Percentiles rank a stretch among this genome's conserved stretches.
phyloP scores from a whole-genome alignment of 2,329 filamentous ascomycete genomes.

The Neocucurbitaria cava region DNA sequence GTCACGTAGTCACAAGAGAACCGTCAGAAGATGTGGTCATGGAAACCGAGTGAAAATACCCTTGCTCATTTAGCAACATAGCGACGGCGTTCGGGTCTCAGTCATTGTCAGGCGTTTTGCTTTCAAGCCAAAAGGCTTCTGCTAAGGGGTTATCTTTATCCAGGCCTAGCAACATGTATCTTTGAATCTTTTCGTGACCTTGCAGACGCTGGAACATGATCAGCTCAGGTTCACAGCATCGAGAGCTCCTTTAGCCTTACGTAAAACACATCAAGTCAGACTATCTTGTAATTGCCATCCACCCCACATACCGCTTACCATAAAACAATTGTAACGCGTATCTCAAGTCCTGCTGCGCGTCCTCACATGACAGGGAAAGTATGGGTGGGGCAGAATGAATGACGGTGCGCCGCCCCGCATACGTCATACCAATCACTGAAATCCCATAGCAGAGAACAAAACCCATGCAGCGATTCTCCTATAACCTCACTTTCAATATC shows the following conservation, averaged over 20 bases:
- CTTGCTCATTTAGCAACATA: slow-evolving; percentile 33
- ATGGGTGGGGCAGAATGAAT: slow-evolving; percentile 27
- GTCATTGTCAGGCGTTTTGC: slow-evolving; percentile 22
- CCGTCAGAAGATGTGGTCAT: slow-evolving; percentile 33
- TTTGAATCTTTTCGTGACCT: background rate
- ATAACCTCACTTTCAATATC: background rate
- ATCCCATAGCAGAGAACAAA: slow-evolving; percentile 5
- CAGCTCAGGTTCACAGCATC: background rate
- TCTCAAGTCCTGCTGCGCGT: slow-evolving; percentile 13
- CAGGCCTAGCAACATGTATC: background rate
- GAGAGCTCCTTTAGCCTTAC: background rate
- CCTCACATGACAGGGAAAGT: slow-evolving; percentile 15
- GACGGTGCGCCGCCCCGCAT: slow-evolving; percentile 33
- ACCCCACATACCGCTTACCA: slow-evolving; percentile 12
- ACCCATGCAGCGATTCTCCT: background rate
- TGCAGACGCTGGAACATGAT: background rate
- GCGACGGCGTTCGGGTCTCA: slow-evolving; percentile 40
- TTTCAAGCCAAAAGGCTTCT: background rate
- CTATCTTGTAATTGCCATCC: background rate
- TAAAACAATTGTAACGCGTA: slow-evolving; percentile 10
- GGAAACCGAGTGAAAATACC: slow-evolving; percentile 29
- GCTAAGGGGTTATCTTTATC: background rate
- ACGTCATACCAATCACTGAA: slow-evolving; percentile 34
- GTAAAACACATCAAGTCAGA: background rate
- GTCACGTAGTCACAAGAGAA: slow-evolving; percentile 24